Percentiles rank a stretch among this genome's conserved stretches.
These are phyloP conservation scores for Emmonsiellopsis sp. DNA, from an alignment of 2,329 filamentous ascomycete genomes.

Conservation along the genomic window DNA sequence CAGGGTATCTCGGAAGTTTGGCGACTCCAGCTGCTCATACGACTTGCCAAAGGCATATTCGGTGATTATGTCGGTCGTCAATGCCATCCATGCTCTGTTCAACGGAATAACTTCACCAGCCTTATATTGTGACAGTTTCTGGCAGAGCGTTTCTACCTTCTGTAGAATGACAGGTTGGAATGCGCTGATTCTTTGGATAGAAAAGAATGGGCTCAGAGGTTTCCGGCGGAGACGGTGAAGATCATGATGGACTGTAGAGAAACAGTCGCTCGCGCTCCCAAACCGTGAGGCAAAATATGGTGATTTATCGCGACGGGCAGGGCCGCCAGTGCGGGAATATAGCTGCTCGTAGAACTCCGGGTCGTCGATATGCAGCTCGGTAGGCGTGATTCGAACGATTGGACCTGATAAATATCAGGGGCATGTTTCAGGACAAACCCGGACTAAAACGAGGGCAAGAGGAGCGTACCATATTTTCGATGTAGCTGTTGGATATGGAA, in stretches of 20 bases:
- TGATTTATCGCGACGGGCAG: slow-evolving; percentile 13
- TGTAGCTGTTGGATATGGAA: slow-evolving; percentile 20
- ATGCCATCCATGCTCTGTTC: slow-evolving; percentile 22
- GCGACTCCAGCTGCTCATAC: slow-evolving; percentile 15
- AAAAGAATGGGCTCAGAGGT: slow-evolving; percentile 16
- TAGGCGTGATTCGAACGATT: slow-evolving; percentile 11
- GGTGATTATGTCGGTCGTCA: slow-evolving; percentile 23
- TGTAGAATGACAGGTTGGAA: slow-evolving; percentile 13
- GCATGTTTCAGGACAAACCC: slow-evolving; percentile 5
- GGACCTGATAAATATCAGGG: slow-evolving; percentile 6
- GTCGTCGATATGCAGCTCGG: slow-evolving; percentile 10
- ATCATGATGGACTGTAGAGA: slow-evolving; percentile 15
- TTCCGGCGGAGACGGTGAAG: slow-evolving; percentile 14
- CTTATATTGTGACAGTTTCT: slow-evolving; percentile 16
- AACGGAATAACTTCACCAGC: slow-evolving; percentile 15
- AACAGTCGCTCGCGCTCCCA: slow-evolving; percentile 6
- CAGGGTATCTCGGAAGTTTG: slow-evolving; percentile 10
- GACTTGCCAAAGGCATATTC: slow-evolving; percentile 19
- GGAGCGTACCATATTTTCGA: slow-evolving; percentile 17
- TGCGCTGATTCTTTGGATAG: slow-evolving; percentile 10
- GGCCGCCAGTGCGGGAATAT: slow-evolving; percentile 13
- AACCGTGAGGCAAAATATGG: slow-evolving; percentile 8
- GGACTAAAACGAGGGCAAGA: slow-evolving; percentile 14
- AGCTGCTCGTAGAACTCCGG: slow-evolving; percentile 16
- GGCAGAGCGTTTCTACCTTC: slow-evolving; percentile 15